Conservation (phyloP, 2,329 filamentous ascomycete species). For the Colletotrichum caudatum region DNA sequence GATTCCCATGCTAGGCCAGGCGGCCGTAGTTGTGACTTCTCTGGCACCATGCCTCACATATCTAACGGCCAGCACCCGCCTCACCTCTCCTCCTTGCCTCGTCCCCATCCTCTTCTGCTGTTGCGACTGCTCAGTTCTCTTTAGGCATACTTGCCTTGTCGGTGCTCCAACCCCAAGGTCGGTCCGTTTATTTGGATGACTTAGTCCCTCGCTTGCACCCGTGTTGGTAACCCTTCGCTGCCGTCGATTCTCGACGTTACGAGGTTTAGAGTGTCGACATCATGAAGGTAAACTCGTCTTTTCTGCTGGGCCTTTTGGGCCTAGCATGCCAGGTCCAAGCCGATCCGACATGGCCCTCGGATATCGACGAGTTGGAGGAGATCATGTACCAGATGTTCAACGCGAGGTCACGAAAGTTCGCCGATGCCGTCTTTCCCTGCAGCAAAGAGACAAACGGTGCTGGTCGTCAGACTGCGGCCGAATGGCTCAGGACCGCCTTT, state of each 20-base stretch:
- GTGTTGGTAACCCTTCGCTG: neutral
- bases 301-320: constrained; percentile 53
- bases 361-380: constrained; percentile 72
- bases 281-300: constrained; percentile 48
- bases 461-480: constrained; percentile 69
- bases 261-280: neutral
- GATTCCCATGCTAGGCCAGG: neutral
- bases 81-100: constrained; percentile 2
- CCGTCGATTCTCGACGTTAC: neutral
- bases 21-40: neutral
- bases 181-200: neutral
- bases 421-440: constrained; percentile 68
- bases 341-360: constrained; percentile 71
- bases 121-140: constrained; percentile 14
- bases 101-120: neutral
- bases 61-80: constrained; percentile 27
- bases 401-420: constrained; percentile 66
- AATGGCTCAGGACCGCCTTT: constrained; percentile 72
- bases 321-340: constrained; percentile 53
- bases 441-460: constrained; percentile 63
- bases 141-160: neutral
- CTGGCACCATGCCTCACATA: constrained; percentile 16
- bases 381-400: constrained; percentile 71
- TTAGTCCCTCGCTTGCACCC: constrained; percentile 22
- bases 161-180: constrained; percentile 1